Percentiles rank a stretch among this genome's conserved stretches.
Conservation (phyloP, 768 basidiomycete species). For the Xerocomellus dryophilus region DNA sequence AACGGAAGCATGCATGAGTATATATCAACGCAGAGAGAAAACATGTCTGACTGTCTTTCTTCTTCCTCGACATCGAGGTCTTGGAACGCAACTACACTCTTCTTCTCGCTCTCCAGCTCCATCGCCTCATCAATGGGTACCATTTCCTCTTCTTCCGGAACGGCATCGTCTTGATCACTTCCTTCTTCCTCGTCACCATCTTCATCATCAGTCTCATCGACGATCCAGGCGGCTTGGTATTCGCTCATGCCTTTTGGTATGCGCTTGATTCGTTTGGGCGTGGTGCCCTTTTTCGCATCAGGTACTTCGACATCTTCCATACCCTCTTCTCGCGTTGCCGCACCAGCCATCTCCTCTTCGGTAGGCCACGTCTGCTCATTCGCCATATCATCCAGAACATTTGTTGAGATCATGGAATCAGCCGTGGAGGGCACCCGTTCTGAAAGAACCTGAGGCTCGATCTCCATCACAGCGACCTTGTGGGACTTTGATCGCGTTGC, state of each 20-base stretch:
- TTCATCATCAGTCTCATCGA: constrained; percentile 75
- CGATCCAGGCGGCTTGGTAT: constrained; percentile 96
- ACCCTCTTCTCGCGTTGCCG: constrained; percentile 17
- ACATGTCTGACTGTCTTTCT: constrained; percentile 66
- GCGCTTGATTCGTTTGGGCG: constrained; percentile 73
- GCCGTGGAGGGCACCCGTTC: constrained; percentile 62
- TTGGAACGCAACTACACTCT: constrained; percentile 57
- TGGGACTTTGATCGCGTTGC: constrained; percentile 35
- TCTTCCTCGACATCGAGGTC: constrained; percentile 86
- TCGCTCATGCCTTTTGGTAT: constrained; percentile 95
- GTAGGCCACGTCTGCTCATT: constrained; percentile 99
- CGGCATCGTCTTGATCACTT: constrained; percentile 37
- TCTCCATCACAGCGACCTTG: constrained; percentile 53
- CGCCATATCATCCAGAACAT: constrained; percentile 82
- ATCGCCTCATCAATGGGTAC: constrained; percentile 54
- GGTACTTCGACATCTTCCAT: constrained; percentile 40
- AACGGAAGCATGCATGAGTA: constrained; percentile 1
- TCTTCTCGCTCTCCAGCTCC: constrained; percentile 52
- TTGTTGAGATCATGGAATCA: constrained; percentile 84
- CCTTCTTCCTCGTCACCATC: constrained; percentile 45
- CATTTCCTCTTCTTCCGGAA: constrained; percentile 60
- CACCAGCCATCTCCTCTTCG: constrained; percentile 84
- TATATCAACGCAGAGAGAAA: neutral
- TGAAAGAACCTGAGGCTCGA: constrained; percentile 60
- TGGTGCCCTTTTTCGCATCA: constrained; percentile 68